These are phyloP conservation scores for Imleria badia DNA, from an alignment of 768 basidiomycete species.

Conservation along the genomic window DNA sequence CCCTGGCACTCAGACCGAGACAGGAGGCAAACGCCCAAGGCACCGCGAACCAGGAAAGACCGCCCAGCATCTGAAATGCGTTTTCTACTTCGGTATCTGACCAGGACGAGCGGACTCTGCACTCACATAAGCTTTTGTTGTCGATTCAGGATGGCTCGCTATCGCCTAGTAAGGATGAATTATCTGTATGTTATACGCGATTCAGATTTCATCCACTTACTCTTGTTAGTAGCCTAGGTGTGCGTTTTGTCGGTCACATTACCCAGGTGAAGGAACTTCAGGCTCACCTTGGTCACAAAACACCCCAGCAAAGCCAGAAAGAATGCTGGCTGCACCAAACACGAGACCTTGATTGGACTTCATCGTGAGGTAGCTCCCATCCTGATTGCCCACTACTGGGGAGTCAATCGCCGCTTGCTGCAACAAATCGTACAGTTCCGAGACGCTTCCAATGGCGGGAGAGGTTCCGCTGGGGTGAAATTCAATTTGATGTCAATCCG, in stretches of 20 bases:
- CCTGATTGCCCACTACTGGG: slow-evolving; percentile 49
- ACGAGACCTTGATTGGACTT: slow-evolving; percentile 48
- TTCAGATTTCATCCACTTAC: slow-evolving; percentile 17
- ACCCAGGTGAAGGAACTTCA: background rate
- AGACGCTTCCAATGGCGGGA: slow-evolving; percentile 38
- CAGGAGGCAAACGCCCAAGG: slow-evolving; percentile 52
- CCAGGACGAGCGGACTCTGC: background rate
- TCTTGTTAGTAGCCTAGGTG: slow-evolving; percentile 53
- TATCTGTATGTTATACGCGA: background rate
- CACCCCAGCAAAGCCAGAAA: slow-evolving; percentile 46
- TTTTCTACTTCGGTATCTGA: background rate
- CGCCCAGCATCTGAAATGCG: slow-evolving; percentile 48
- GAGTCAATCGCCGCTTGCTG: slow-evolving; percentile 42
- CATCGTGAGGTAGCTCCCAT: slow-evolving; percentile 57
- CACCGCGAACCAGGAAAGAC: slow-evolving; percentile 57
- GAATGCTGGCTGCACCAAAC: slow-evolving; percentile 39
- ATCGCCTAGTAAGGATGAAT: slow-evolving; percentile 40
- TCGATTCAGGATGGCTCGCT: slow-evolving; percentile 49
- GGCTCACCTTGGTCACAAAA: slow-evolving; percentile 50
- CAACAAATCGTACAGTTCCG: slow-evolving; percentile 47
- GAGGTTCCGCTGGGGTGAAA: slow-evolving; percentile 34
- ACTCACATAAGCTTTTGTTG: slow-evolving; percentile 51
- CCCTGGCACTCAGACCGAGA: slow-evolving; percentile 44
- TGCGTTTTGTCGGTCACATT: background rate
- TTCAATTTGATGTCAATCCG: background rate